A percentile compares a stretch with the other conserved stretches of the same genome.
These are phyloP conservation scores for Didymellaceae sp. DNA, from an alignment of 2,329 filamentous ascomycete genomes.

Conservation along the genomic window DNA sequence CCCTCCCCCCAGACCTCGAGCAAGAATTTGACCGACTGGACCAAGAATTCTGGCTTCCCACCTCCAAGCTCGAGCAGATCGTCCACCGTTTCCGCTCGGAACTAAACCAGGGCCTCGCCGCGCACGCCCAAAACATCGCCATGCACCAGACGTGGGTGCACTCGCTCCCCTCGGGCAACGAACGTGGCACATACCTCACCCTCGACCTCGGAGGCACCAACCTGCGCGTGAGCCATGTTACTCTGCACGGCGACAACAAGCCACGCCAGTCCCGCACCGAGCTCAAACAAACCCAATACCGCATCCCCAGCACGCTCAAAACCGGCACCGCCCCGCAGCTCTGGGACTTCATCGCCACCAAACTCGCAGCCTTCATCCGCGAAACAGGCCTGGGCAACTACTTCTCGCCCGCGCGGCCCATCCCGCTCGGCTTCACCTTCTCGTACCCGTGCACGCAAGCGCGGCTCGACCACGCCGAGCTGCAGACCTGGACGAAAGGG, in stretches of 20 bases:
- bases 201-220: slow-evolving; percentile 98
- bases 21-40: slow-evolving; percentile 30
- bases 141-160: slow-evolving; percentile 99
- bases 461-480: slow-evolving; percentile 88
- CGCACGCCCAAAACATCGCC: slow-evolving; percentile 55
- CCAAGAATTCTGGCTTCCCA: slow-evolving; percentile 32
- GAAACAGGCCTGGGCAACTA: slow-evolving; percentile 76
- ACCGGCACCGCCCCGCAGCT: slow-evolving; percentile 82
- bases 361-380: slow-evolving; percentile 87
- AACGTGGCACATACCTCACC: slow-evolving; percentile 86
- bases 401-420: slow-evolving; percentile 64
- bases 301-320: slow-evolving; percentile 92
- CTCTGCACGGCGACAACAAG: slow-evolving; percentile 82
- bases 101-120: slow-evolving; percentile 30
- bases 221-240: slow-evolving; percentile 91
- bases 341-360: slow-evolving; percentile 95
- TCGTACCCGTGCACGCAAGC: slow-evolving; percentile 93
- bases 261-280: slow-evolving; percentile 69
- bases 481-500: slow-evolving; percentile 97
- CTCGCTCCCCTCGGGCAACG: slow-evolving; percentile 83
- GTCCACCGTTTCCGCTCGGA: slow-evolving; percentile 32
- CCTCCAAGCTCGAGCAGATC: slow-evolving; percentile 31
- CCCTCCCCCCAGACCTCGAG: slow-evolving; percentile 27
- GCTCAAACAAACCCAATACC: slow-evolving; percentile 95
- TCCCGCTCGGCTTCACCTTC: slow-evolving; percentile 93